Percentiles rank a stretch among this genome's conserved stretches.
Evolutionary conservation across 2,329 filamentous ascomycete genomes (phyloP).

Genomic region (Fusarium sp.): DNA sequence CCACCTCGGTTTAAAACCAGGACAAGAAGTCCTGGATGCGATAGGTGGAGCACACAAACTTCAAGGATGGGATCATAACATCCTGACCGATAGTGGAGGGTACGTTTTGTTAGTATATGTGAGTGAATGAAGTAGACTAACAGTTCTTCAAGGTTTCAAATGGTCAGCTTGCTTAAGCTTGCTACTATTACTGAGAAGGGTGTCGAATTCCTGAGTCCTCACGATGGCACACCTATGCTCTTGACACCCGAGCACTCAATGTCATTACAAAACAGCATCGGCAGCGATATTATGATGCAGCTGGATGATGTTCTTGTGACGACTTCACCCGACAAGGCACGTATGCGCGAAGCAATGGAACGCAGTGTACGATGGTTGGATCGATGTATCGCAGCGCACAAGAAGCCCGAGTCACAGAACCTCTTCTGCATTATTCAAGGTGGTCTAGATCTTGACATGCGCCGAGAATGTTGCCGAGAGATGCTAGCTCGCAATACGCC

Average conservation of each 20-base stretch:
- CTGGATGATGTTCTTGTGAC: conserved; percentile 98
- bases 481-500: conserved; percentile 95
- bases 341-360: conserved; percentile 96
- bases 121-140: conserved; percentile 19
- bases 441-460: conserved; percentile 89
- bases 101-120: conserved; percentile 53
- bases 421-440: conserved; percentile 99
- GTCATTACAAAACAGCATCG: conserved; percentile 94
- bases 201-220: conserved; percentile 94
- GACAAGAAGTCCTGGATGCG: conserved; percentile 87
- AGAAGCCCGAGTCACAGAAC: conserved; percentile 86
- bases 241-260: conserved; percentile 98
- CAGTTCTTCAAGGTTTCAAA: conserved; percentile 84
- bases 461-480: conserved; percentile 83
- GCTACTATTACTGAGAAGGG: conserved; percentile 96
- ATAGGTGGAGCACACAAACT: conserved; percentile 94
- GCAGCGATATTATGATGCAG: conserved; percentile 99
- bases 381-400: conserved; percentile 91
- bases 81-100: conserved; percentile 87
- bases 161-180: conserved; percentile 95
- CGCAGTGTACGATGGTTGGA: conserved; percentile 96
- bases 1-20: conserved; percentile 94
- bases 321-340: conserved; percentile 87
- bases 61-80: conserved; percentile 95
- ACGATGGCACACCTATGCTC: conserved; percentile 96